Conservation (phyloP, 169 alveolate species). For the Cryptosporidium sp. region DNA sequence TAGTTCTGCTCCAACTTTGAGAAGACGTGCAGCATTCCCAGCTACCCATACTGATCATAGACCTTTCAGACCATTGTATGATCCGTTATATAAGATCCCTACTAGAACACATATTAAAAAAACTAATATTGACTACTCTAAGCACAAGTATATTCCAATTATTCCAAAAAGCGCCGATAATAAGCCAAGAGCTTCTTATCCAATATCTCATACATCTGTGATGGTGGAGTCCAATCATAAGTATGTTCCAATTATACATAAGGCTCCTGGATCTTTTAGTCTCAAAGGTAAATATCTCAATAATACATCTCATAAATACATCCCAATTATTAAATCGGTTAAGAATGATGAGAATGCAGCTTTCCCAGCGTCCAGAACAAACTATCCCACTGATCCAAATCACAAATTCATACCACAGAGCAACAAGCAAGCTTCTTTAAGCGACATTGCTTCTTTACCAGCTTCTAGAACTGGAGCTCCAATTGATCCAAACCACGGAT, state of each 20-base stretch:
- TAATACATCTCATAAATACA: background rate
- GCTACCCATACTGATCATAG: constrained; percentile 63
- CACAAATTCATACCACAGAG: constrained; percentile 8
- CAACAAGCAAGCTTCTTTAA: background rate
- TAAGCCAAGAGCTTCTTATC: constrained; percentile 23
- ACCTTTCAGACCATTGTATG: constrained; percentile 28
- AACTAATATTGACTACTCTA: background rate
- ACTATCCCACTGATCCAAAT: background rate
- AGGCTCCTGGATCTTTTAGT: background rate
- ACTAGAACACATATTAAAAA: background rate
- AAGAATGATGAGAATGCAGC: background rate
- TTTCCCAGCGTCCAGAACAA: constrained; percentile 45
- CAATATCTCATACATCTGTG: constrained; percentile 32
- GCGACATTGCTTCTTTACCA: background rate
- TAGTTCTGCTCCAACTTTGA: constrained; percentile 67
- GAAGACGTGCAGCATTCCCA: constrained; percentile 75
- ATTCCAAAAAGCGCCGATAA: background rate
- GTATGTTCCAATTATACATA: background rate
- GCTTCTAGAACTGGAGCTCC: constrained; percentile 19
- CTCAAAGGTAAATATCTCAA: background rate
- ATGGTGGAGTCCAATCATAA: constrained; percentile 1
- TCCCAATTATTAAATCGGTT: background rate
- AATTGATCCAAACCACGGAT: constrained; percentile 7
- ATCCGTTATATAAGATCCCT: background rate
- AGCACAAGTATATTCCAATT: constrained; percentile 25